Evolutionary conservation across 306 rosid species (phyloP), one percentile per base, ranked within the genome.

Genomic region (Sicyos edulis): DNA sequence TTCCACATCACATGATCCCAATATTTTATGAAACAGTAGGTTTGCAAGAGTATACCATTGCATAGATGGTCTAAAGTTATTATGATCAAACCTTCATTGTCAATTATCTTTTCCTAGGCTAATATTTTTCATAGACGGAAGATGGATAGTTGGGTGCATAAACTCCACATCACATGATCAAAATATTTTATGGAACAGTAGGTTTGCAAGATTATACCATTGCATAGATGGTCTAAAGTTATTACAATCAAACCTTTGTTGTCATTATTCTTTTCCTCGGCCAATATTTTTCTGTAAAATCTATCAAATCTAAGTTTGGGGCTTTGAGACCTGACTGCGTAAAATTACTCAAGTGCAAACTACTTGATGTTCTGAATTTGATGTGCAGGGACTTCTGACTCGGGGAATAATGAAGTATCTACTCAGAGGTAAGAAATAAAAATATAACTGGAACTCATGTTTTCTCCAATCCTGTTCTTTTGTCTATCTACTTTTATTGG

Each of bases 381-480:
- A 54, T 77, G 19, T 74, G 85, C 95, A 90, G 98, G 88, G 81
- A 81, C 81, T 54, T 82, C 97, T 63, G 72, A 81, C 57, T 69
- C 88, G 54, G 86, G 80, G 74, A 78, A 56, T 44, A 78, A 15
- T 26, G 82, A 79, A 58, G 73, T 15, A 14, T 78, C 89, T 20
- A 67, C 80, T 42, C 34, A 76, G 63, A 88, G 96, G 96, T 92
- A 87, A 76, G 29, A n/a, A 34, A 3, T 40, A 40, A 40, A 40
- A 40, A 40, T 40, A 51, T 40, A 44, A 59, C 15, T 74, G 1
- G 8, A 47, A 45, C 22, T 34, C 72, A 9, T 21, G 19, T 58
- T 44, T 37, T 15, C 51, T 37, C 24, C 69, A 63, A 16, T 32
- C 14, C 16, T n/a, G 40, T 37, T 62, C 17, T 60, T 50, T 50